Percentiles rank a stretch among this genome's conserved stretches.
phyloP scores from a whole-genome alignment of 2,329 filamentous ascomycete genomes.

The Herpotrichia juniperi region DNA sequence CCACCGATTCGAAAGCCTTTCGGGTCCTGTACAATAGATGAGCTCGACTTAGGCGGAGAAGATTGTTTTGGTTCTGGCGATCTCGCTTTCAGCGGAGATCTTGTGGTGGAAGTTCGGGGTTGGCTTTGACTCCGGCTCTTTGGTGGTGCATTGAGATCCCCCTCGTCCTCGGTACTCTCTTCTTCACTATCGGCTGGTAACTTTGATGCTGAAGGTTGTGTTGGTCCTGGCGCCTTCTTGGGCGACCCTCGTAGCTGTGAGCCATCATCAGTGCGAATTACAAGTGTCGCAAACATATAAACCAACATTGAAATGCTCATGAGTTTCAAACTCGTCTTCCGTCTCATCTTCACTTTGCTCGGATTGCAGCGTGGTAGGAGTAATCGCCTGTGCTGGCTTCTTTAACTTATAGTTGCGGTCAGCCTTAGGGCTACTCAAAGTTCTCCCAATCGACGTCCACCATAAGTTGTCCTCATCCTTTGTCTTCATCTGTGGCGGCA shows the following conservation, averaged over 20 bases:
- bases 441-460: constrained; percentile 27
- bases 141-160: constrained; percentile 46
- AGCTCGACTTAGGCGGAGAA: constrained; percentile 1
- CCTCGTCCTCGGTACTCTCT: constrained; percentile 42
- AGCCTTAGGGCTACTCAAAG: constrained; percentile 14
- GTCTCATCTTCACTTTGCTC: constrained; percentile 36
- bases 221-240: constrained; percentile 3
- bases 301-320: constrained; percentile 37
- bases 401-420: constrained; percentile 13
- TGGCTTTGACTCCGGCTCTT: constrained; percentile 22
- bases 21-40: constrained; percentile 13
- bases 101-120: not conserved
- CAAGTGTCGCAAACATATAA: not conserved
- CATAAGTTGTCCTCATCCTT: constrained; percentile 22
- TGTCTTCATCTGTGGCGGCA: constrained; percentile 31
- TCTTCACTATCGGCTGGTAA: constrained; percentile 12
- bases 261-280: not conserved
- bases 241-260: constrained; percentile 25
- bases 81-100: constrained; percentile 6
- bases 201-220: not conserved
- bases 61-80: constrained; percentile 2
- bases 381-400: constrained; percentile 4
- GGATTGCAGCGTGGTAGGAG: constrained; percentile 4
- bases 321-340: constrained; percentile 45
- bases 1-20: constrained; percentile 40